A percentile compares a stretch with the other conserved stretches of the same genome.
phyloP scores from a whole-genome alignment of 2,329 filamentous ascomycete genomes.

The Beauveria scarabaeidicola region DNA sequence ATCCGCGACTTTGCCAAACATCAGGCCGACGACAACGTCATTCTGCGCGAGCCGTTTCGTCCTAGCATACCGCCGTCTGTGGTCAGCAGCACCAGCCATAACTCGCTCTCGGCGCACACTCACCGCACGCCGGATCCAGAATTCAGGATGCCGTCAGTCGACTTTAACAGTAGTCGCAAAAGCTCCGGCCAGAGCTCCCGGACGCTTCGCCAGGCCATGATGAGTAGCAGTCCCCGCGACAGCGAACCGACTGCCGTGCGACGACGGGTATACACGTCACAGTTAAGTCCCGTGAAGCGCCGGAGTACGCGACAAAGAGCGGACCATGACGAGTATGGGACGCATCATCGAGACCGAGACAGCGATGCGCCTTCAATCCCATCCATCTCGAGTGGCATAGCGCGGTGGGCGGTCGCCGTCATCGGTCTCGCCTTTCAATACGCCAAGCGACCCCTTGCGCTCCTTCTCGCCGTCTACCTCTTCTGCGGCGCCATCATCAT shows the following conservation, averaged over 20 bases:
- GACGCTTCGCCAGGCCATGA: slow-evolving; percentile 23
- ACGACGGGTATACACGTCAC: slow-evolving; percentile 16
- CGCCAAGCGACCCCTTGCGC: slow-evolving; percentile 55
- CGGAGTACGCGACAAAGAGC: slow-evolving; percentile 14
- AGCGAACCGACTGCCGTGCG: slow-evolving; percentile 20
- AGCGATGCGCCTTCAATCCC: slow-evolving; percentile 25
- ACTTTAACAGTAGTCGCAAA: slow-evolving; percentile 30
- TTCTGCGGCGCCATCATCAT: slow-evolving; percentile 50
- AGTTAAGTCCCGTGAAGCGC: slow-evolving; percentile 19
- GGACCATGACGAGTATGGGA: slow-evolving; percentile 14
- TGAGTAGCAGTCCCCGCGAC: slow-evolving; percentile 15
- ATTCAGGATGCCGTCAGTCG: slow-evolving; percentile 44
- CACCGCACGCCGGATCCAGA: slow-evolving; percentile 39
- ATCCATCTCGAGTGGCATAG: slow-evolving; percentile 28
- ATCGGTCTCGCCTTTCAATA: slow-evolving; percentile 51
- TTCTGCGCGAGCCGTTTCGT: slow-evolving; percentile 46
- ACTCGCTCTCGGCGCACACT: slow-evolving; percentile 13
- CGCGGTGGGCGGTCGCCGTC: slow-evolving; percentile 46
- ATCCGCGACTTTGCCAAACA: slow-evolving; percentile 44
- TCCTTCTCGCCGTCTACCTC: slow-evolving; percentile 53
- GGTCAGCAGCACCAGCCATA: slow-evolving; percentile 5
- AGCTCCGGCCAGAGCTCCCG: slow-evolving; percentile 26
- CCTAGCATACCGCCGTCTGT: slow-evolving; percentile 39
- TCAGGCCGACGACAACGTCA: slow-evolving; percentile 47
- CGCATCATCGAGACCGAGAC: not conserved